These are phyloP conservation scores for Starmerella bombi DNA, from an alignment of 805 yeast genomes.

Conservation along the genomic window DNA sequence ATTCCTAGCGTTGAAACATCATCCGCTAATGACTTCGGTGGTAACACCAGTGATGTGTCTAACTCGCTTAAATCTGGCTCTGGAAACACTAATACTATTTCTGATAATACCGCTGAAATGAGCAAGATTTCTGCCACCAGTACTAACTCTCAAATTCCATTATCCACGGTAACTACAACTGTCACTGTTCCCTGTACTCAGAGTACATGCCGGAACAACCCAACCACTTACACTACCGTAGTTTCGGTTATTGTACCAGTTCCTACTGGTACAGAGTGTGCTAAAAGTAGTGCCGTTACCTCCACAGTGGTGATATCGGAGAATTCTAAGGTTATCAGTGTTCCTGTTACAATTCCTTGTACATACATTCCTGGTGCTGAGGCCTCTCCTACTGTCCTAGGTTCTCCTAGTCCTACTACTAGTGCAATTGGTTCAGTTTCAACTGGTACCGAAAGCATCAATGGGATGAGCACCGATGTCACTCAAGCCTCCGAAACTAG, in stretches of 20 bases:
- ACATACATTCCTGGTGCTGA: no score
- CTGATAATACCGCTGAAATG: background rate
- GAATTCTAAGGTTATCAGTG: slow-evolving; percentile 2
- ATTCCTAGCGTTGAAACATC: background rate
- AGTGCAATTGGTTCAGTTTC: background rate
- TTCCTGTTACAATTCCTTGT: slow-evolving; percentile 5
- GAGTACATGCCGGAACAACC: background rate
- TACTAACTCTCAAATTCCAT: no score
- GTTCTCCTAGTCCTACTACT: no score
- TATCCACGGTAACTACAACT: background rate
- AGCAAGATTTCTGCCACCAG: slow-evolving; percentile 1
- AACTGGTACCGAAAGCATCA: background rate
- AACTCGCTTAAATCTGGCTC: no score
- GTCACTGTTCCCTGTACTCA: slow-evolving; percentile 12
- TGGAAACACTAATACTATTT: background rate
- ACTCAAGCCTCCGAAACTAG: slow-evolving; percentile 3
- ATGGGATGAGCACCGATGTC: background rate
- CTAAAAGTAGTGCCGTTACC: slow-evolving; percentile 1
- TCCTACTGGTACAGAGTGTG: slow-evolving; percentile 5
- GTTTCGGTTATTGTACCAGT: slow-evolving; percentile 2
- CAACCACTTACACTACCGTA: slow-evolving; percentile 2
- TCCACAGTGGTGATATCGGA: slow-evolving; percentile 2
- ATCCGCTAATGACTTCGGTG: slow-evolving; percentile 4
- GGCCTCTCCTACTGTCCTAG: no score
- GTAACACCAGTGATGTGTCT: no score